Conservation (phyloP, 495 filamentous ascomycete genomes). For the Aspergillus sclerotioniger region DNA sequence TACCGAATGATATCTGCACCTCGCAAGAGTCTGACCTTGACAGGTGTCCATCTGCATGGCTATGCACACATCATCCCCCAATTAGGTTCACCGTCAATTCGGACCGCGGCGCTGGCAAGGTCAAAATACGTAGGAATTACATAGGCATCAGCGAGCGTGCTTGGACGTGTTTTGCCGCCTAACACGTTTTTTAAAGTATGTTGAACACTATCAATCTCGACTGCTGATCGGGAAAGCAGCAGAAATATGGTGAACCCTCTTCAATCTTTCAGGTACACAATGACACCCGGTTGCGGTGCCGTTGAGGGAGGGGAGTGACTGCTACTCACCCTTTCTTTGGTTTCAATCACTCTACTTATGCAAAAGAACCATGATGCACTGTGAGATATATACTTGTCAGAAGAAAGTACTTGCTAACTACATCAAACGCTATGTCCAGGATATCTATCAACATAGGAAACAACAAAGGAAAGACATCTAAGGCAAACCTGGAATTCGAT, state of each 20-base stretch:
- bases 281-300: no score
- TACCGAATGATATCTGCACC: no score
- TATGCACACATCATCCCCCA: neutral
- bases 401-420: neutral
- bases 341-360: no score
- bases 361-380: neutral
- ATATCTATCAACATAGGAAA: conserved; percentile 12
- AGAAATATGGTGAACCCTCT: no score
- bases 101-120: no score
- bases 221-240: no score
- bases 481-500: neutral
- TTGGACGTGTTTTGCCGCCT: no score
- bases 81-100: neutral
- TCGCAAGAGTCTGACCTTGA: neutral
- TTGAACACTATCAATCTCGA: no score
- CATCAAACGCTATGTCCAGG: conserved; percentile 8
- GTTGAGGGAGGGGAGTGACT: neutral
- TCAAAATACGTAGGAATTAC: no score
- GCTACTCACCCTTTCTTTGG: neutral
- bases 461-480: conserved; percentile 7
- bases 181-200: no score
- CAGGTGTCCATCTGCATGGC: neutral
- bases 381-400: neutral
- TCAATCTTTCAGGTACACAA: no score
- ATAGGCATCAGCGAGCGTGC: no score